These are phyloP conservation scores for Groenewaldozyma auringiensis DNA, from an alignment of 1,139 yeast genomes.

Conservation along the genomic window DNA sequence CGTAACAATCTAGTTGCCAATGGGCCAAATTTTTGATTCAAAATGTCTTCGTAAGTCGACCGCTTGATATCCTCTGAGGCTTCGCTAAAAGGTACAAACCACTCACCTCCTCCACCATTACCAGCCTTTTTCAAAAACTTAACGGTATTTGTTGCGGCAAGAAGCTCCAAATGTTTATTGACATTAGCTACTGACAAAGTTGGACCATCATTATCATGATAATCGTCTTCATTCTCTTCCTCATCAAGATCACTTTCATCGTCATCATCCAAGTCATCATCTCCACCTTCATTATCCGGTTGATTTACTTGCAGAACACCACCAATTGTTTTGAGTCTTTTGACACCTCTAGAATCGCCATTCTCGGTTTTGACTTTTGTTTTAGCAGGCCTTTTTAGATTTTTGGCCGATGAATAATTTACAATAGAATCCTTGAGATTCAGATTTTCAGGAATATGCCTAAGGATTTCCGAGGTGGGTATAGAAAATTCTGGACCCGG, in stretches of 20 bases:
- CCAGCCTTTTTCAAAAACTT: slow-evolving; percentile 29
- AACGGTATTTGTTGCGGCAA: slow-evolving; percentile 27
- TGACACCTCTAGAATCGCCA: slow-evolving; percentile 20
- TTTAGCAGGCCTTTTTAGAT: slow-evolving; percentile 6
- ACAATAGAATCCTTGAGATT: slow-evolving; percentile 24
- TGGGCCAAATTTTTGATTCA: slow-evolving; percentile 39
- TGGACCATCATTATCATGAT: slow-evolving; percentile 1
- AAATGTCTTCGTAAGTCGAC: slow-evolving; percentile 51
- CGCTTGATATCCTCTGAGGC: slow-evolving; percentile 39
- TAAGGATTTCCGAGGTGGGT: slow-evolving; percentile 28
- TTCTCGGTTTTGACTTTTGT: slow-evolving; percentile 9
- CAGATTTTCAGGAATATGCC: slow-evolving; percentile 23
- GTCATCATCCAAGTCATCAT: slow-evolving; percentile 29
- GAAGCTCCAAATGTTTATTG: slow-evolving; percentile 31
- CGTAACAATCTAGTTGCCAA: slow-evolving; percentile 58
- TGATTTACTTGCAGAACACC: slow-evolving; percentile 9
- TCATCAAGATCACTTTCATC: slow-evolving; percentile 31
- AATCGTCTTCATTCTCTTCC: slow-evolving; percentile 31
- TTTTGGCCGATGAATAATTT: slow-evolving; percentile 5
- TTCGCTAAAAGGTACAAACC: slow-evolving; percentile 34
- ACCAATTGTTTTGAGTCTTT: slow-evolving; percentile 27
- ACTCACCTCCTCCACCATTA: slow-evolving; percentile 34
- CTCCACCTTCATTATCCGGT: slow-evolving; percentile 41
- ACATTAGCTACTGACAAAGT: slow-evolving; percentile 10
- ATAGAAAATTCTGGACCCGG: slow-evolving; percentile 26